phyloP scores from a whole-genome alignment of 129 eudicot species.

The Calendula officinalis region DNA sequence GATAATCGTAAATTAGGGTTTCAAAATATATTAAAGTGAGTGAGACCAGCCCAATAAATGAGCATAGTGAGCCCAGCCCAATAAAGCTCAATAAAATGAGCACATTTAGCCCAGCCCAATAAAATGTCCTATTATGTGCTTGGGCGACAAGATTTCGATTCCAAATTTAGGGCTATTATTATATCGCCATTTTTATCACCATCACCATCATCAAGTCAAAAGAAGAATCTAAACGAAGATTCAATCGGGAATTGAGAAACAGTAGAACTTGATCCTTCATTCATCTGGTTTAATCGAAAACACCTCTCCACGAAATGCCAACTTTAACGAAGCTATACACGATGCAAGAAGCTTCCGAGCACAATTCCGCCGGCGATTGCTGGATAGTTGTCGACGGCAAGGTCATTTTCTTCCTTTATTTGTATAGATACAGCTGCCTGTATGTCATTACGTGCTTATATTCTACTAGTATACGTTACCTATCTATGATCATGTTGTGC shows the following conservation, averaged over 20 bases:
- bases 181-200: not conserved
- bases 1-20: no score
- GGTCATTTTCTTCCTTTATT: constrained; percentile 33
- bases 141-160: no score
- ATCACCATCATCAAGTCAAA: no score
- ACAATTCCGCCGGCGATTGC: constrained; percentile 81
- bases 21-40: no score
- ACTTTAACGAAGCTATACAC: constrained; percentile 70
- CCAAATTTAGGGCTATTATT: not conserved
- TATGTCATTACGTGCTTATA: constrained; percentile 2
- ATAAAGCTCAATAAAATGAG: no score
- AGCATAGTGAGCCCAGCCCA: no score
- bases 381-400: constrained; percentile 89
- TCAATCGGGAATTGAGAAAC: not conserved
- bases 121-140: no score
- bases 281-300: not conserved
- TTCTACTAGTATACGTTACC: not conserved
- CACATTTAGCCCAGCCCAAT: no score
- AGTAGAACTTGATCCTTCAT: not conserved
- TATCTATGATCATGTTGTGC: constrained; percentile 14
- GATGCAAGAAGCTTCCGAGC: constrained; percentile 78
- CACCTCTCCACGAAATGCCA: constrained; percentile 45
- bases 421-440: not conserved
- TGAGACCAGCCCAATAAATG: no score
- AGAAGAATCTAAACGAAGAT: no score